Evolutionary conservation across 202 grass and related monocot genomes (phyloP), one percentile per base, ranked within the genome.

Genomic region (Digitaria exilis): DNA sequence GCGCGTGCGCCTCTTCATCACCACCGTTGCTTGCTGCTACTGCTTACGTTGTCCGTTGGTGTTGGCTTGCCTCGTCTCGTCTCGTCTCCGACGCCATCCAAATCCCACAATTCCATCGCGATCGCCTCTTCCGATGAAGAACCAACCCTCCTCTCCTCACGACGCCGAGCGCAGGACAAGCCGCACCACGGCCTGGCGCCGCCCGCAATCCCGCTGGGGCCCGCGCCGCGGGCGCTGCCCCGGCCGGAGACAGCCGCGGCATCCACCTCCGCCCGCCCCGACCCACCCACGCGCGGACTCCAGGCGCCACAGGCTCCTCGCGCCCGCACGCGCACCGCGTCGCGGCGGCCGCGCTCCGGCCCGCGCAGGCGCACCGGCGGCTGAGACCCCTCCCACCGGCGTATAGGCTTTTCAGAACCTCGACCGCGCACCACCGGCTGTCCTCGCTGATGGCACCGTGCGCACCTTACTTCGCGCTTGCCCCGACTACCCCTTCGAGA

Each of bases 401-500:
- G 10, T 95, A 96, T 26, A n/a, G 93, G 88, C 39, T n/a, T 93
- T 93, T 81, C 86, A 92, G 44, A 92, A 88, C 78, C 93, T 93
- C 28, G 90, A 95, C 16, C 93, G 93, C 87, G 88, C 80, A 87
- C 90, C 85, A 84, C n/a, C n/a, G n/a, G n/a, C n/a, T 95, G 63
- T 86, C 19, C 76, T 95, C 43, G 85, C 90, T 13, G 90, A 95
- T 41, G 93, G 93, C 76, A 92, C 82, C 39, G 80, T 91, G 24
- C 93, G 83, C 76, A 84, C 93, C 84, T n/a, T 93, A 90, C 73
- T 91, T 93, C 49, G 83, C 93, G 14, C 90, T 93, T 90, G 90
- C 51, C 90, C 77, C 43, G 90, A 92, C 22, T 87, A 92, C 82
- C 87, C 74, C 1, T 89, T 92, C 84, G 88, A 90, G 7, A 2